Percentiles rank a stretch among this genome's conserved stretches.
Evolutionary conservation across 495 filamentous ascomycete genomes (phyloP).

Genomic region (Lasiosphaeris hirsuta): DNA sequence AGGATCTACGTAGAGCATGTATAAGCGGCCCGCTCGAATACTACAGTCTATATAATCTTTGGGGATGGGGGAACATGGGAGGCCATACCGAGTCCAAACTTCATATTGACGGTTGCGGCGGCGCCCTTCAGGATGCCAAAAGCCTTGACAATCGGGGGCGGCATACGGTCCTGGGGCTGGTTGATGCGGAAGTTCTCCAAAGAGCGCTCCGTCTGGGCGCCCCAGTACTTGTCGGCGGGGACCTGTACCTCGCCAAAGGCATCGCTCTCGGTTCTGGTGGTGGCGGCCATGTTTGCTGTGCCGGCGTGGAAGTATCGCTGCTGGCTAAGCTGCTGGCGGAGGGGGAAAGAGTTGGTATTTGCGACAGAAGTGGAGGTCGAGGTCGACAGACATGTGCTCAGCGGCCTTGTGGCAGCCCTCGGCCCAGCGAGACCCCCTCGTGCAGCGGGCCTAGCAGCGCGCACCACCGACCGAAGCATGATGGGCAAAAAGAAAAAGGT

Average conservation of each 20-base stretch:
- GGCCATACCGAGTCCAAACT: conserved; percentile 80
- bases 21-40: too few relatives aligned
- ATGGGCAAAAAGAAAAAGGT: conserved; percentile 5
- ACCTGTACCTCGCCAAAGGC: conserved; percentile 97
- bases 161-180: conserved; percentile 98
- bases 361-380: conserved; percentile 17
- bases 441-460: conserved; percentile 37
- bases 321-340: conserved; percentile 12
- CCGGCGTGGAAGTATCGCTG: conserved; percentile 48
- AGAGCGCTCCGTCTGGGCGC: conserved; percentile 96
- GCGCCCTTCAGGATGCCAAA: conserved; percentile 98
- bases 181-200: conserved; percentile 98
- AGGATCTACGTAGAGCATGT: conserved; percentile 54
- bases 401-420: conserved; percentile 36
- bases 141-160: conserved; percentile 81
- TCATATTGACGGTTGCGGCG: conserved; percentile 94
- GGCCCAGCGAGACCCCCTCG: conserved; percentile 35
- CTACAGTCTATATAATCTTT: too few relatives aligned
- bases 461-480: conserved; percentile 47
- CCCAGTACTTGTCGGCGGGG: conserved; percentile 94
- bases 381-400: conserved; percentile 38
- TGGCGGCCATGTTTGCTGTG: conserved; percentile 46
- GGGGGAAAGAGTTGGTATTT: conserved; percentile 10
- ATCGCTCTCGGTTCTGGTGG: conserved; percentile 82
- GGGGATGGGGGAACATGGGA: conserved; percentile 1